Conservation (phyloP, 495 filamentous ascomycete species). For the Xylaria scruposa region DNA sequence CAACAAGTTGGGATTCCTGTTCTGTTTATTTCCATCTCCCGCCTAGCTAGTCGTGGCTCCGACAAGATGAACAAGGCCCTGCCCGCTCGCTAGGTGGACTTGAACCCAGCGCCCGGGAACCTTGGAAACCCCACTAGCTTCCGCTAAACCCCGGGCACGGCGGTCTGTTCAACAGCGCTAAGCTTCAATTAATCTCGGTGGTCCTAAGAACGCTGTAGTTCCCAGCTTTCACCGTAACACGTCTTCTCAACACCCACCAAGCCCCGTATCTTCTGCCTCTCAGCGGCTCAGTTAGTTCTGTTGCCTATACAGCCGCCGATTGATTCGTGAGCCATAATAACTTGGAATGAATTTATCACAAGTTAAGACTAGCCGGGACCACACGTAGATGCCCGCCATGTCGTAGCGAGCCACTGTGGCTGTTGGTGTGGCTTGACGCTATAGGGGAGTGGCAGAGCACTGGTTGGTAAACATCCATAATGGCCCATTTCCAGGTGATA, state of each 20-base stretch:
- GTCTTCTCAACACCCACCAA: background rate
- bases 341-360: background rate
- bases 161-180: background rate
- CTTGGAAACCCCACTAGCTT: background rate
- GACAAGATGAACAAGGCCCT: background rate
- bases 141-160: background rate
- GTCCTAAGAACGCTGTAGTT: background rate
- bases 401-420: background rate
- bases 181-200: background rate
- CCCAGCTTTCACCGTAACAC: background rate
- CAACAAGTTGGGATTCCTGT: background rate
- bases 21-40: background rate
- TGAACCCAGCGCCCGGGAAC: background rate
- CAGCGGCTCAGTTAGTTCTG: too few relatives aligned
- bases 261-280: background rate
- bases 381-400: background rate
- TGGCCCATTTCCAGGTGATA: background rate
- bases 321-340: background rate
- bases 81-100: background rate
- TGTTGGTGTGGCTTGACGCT: constrained; percentile 4
- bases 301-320: background rate
- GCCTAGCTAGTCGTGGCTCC: background rate
- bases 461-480: background rate
- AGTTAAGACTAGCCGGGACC: background rate
- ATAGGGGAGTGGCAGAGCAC: background rate